phyloP scores from a whole-genome alignment of 768 basidiomycete genomes.

The Collybiopsis confluens region DNA sequence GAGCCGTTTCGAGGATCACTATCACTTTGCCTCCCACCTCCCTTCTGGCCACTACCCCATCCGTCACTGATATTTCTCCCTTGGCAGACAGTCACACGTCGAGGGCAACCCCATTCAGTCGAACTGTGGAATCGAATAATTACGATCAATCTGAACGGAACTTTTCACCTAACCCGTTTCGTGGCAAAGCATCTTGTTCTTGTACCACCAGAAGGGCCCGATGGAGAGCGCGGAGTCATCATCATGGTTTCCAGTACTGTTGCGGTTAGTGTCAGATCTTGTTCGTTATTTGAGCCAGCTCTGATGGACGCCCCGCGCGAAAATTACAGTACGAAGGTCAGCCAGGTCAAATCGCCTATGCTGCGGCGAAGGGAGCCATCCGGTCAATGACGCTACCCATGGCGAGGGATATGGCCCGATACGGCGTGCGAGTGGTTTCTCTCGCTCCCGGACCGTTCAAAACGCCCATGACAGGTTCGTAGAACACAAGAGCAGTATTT shows the following conservation, averaged over 20 bases:
- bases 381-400: constrained; percentile 56
- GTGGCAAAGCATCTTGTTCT: constrained; percentile 46
- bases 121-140: constrained; percentile 50
- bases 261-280: constrained; percentile 35
- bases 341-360: constrained; percentile 53
- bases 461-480: constrained; percentile 36
- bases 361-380: constrained; percentile 54
- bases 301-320: too few species aligned
- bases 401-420: constrained; percentile 52
- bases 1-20: too few species aligned
- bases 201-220: constrained; percentile 38
- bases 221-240: constrained; percentile 58
- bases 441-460: constrained; percentile 54
- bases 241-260: constrained; percentile 53
- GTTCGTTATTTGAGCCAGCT: too few species aligned
- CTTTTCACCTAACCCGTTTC: constrained; percentile 56
- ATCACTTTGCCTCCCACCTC: too few species aligned
- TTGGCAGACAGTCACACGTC: constrained; percentile 42
- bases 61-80: neutral
- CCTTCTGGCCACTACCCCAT: too few species aligned
- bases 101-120: constrained; percentile 42
- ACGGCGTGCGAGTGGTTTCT: constrained; percentile 50
- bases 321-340: constrained; percentile 51
- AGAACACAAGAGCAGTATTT: too few species aligned
- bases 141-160: constrained; percentile 52